Base-by-base conservation (phyloP, 164 flowering plant genomes). In the Paratinospora sagittata region DNA sequence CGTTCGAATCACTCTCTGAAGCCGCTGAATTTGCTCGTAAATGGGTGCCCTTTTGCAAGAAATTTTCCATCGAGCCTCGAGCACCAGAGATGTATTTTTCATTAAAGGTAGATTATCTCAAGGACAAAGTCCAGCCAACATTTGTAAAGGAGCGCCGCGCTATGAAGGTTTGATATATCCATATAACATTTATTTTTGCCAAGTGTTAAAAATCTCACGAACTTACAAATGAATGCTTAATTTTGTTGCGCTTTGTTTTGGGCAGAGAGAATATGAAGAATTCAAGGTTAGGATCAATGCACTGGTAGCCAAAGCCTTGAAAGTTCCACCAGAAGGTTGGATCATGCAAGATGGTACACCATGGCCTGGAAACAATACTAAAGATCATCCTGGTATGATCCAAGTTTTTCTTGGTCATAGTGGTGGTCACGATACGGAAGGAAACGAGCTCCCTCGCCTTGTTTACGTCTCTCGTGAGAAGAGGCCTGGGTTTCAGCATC, bases 301-400 rank as follows among this genome's bases (percentile, higher is more conserved):
- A 7, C 68, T 89, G 65, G 99, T 92, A 13, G 97, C 99, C 21
- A 95, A 95, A 75, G 89, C 96, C 10, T 10, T 66, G 55, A 92
- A 90, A 73, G 90, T 81, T 64, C 99, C 99, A 45, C 74, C 84
- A 73, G 97, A 87, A 69, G 99, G 99, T 11, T 95, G 99, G 99
- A 90, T 90, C 69, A 92, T 95, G 99, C 90, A 90, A 76, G 99
- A 95, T 80, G 99, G 97, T 33, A 95, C 96, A 11, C 99, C 97
- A 66, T 92, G 99, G 99, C 99, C 97, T 0, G 99, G 99, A 43
- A 95, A 95, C 84, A 95, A 95, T 61, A 90, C 94, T 0, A 84
- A 74, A 72, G 99, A 95, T 78, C 99, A 95, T 72, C 99, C 99
- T 4, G 97, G 97, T 36, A 95, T 95, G 97, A 95, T 92, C 77